phyloP scores from a whole-genome alignment of 1,284 basidiomycete species.

The Cryptococcus jaspeensis region DNA sequence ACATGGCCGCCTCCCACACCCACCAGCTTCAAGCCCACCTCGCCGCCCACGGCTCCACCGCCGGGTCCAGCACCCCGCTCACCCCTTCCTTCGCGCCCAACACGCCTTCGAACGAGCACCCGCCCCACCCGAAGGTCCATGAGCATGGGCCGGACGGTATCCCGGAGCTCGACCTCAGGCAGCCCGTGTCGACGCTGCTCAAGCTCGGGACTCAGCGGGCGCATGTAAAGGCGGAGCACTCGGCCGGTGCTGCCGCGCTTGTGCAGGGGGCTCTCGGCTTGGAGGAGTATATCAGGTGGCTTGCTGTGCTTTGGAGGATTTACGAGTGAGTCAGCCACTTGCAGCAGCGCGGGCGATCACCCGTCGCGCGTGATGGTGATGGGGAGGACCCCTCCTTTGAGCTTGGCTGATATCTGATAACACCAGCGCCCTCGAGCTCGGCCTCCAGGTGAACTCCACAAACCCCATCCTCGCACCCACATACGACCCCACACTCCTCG shows the following conservation, averaged over 20 bases:
- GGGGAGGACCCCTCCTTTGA: neutral
- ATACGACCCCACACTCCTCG: slow-evolving; percentile 68
- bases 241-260: slow-evolving; percentile 61
- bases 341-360: neutral
- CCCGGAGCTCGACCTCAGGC: slow-evolving; percentile 41
- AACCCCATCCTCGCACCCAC: slow-evolving; percentile 65
- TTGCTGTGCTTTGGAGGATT: slow-evolving; percentile 73
- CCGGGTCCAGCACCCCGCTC: slow-evolving; percentile 2
- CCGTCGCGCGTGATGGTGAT: neutral
- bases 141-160: neutral
- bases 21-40: slow-evolving; percentile 7
- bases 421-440: slow-evolving; percentile 63
- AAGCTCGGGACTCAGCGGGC: slow-evolving; percentile 61
- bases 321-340: slow-evolving; percentile 62
- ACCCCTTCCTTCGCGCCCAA: slow-evolving; percentile 29
- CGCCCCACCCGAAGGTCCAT: neutral
- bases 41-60: no score
- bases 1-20: slow-evolving; percentile 4
- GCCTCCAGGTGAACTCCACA: slow-evolving; percentile 62
- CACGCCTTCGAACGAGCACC: slow-evolving; percentile 9
- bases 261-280: slow-evolving; percentile 62
- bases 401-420: neutral
- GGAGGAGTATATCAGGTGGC: slow-evolving; percentile 67
- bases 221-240: slow-evolving; percentile 64
- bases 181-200: slow-evolving; percentile 53